Percentiles rank a stretch among this genome's conserved stretches.
These are phyloP conservation scores for Pseudocercospora pini-densiflorae DNA, from an alignment of 2,329 filamentous ascomycete genomes.

Conservation along the genomic window DNA sequence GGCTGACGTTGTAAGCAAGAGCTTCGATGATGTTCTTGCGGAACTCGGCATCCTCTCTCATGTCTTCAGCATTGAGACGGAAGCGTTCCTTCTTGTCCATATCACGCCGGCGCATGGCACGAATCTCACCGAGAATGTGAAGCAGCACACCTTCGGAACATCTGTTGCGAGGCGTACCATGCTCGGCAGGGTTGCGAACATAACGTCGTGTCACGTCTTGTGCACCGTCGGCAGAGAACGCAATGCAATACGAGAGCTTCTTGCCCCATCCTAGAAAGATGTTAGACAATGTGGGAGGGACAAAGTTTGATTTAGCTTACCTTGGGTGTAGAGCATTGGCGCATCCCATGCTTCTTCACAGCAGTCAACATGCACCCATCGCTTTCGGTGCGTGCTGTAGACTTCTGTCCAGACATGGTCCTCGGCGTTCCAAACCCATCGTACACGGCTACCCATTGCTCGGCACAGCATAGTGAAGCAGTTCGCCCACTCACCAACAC, in stretches of 20 bases:
- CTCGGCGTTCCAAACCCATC: conserved; percentile 98
- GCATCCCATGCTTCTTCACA: conserved; percentile 97
- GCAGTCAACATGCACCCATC: conserved; percentile 96
- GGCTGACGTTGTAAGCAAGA: conserved; percentile 73
- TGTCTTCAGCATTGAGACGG: conserved; percentile 78
- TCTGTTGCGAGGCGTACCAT: conserved; percentile 74
- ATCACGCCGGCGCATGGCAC: conserved; percentile 78
- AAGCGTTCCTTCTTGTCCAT: conserved; percentile 86
- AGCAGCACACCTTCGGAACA: conserved; percentile 89
- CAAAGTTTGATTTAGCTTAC: conserved; percentile 42
- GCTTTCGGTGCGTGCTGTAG: conserved; percentile 88
- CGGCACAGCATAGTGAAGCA: conserved; percentile 99
- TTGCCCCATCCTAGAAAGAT: conserved; percentile 75
- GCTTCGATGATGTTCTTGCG: conserved; percentile 74
- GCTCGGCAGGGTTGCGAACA: conserved; percentile 69
- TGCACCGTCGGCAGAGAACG: conserved; percentile 87
- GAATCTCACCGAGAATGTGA: conserved; percentile 91
- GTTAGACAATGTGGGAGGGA: conserved; percentile 23
- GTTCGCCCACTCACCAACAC: conserved; percentile 95
- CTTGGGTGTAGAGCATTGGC: conserved; percentile 87
- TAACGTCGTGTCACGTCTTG: conserved; percentile 71
- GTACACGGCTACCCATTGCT: conserved; percentile 84
- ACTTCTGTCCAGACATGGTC: conserved; percentile 98
- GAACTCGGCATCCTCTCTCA: conserved; percentile 74
- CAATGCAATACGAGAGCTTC: conserved; percentile 96